Conservation (phyloP, 2,329 filamentous ascomycete species). For the Neurospora crassa region DNA sequence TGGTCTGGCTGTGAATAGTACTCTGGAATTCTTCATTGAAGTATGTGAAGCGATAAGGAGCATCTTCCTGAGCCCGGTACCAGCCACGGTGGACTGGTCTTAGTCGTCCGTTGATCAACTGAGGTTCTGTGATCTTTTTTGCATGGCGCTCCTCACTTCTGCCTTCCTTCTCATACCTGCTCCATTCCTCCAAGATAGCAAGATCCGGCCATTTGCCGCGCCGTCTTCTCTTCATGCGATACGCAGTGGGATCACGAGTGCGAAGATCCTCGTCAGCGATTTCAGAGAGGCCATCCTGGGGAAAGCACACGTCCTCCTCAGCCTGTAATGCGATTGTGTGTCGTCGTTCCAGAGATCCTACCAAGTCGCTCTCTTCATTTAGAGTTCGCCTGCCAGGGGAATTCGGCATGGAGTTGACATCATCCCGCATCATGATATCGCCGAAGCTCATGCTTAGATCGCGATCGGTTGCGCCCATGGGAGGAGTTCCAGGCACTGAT, state of each 20-base stretch:
- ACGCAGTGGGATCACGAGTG: conserved; percentile 28
- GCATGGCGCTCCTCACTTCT: conserved; percentile 72
- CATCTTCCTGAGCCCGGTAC: conserved; percentile 82
- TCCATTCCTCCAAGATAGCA: conserved; percentile 78
- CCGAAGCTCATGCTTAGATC: conserved; percentile 47
- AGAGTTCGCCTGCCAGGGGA: conserved; percentile 9
- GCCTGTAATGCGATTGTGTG: conserved; percentile 54
- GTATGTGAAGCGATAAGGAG: conserved; percentile 92
- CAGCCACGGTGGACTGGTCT: conserved; percentile 63
- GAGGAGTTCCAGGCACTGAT: conserved; percentile 54
- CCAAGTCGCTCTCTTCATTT: conserved; percentile 11
- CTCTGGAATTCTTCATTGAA: conserved; percentile 96
- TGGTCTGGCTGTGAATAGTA: conserved; percentile 92
- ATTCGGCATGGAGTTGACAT: conserved; percentile 34
- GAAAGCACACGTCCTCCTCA: conserved; percentile 89
- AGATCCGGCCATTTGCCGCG: conserved; percentile 80
- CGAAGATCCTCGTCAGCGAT: conserved; percentile 65
- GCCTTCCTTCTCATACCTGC: conserved; percentile 78
- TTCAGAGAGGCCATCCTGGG: conserved; percentile 68
- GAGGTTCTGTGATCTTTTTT: conserved; percentile 88
- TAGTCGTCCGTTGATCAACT: conserved; percentile 81
- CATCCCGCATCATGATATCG: conserved; percentile 63
- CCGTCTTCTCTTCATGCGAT: conserved; percentile 42
- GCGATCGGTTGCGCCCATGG: conserved; percentile 37
- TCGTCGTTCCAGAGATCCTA: conserved; percentile 35